A percentile compares a stretch with the other conserved stretches of the same genome.
phyloP scores from a whole-genome alignment of 768 basidiomycete genomes.

The Boletales sp. region DNA sequence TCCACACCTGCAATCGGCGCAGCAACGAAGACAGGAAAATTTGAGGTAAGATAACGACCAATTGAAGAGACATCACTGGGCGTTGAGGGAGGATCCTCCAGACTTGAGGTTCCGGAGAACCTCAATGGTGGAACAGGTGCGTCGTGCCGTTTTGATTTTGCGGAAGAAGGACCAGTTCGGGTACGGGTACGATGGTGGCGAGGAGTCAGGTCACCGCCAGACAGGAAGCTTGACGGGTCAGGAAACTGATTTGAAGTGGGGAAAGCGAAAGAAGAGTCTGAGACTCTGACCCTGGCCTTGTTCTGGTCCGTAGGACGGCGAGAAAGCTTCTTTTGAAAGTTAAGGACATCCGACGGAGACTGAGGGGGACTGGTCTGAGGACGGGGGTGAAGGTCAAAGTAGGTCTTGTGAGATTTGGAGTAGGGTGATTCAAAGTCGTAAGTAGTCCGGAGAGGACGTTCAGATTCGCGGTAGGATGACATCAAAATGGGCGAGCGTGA shows the following conservation, averaged over 20 bases:
- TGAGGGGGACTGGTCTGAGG: conserved; percentile 38
- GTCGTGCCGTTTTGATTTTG: conserved; percentile 40
- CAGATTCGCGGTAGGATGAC: conserved; percentile 12
- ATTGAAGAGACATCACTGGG: conserved; percentile 46
- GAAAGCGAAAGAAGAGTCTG: conserved; percentile 25
- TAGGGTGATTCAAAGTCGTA: conserved; percentile 38
- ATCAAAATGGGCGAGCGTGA: conserved; percentile 10
- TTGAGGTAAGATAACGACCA: conserved; percentile 28
- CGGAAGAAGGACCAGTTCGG: conserved; percentile 53
- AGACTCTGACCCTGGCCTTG: conserved; percentile 24
- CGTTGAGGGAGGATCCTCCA: conserved; percentile 73
- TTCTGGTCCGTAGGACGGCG: conserved; percentile 24
- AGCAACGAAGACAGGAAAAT: conserved; percentile 66
- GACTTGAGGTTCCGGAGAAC: conserved; percentile 67
- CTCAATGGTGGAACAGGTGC: conserved; percentile 49
- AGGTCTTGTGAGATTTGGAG: conserved; percentile 30
- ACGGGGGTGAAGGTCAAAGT: conserved; percentile 46
- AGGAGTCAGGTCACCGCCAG: conserved; percentile 31
- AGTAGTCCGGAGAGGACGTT: conserved; percentile 35
- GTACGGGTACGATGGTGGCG: conserved; percentile 48
- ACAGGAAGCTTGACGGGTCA: conserved; percentile 24
- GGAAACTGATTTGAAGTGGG: conserved; percentile 25
- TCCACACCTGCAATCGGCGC: conserved; percentile 79
- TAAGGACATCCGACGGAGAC: conserved; percentile 10
- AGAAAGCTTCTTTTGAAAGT: conserved; percentile 20